A percentile compares a stretch with the other conserved stretches of the same genome.
Evolutionary conservation across 2,329 filamentous ascomycete species (phyloP).

Genomic region (Fusarium nisikadoi): DNA sequence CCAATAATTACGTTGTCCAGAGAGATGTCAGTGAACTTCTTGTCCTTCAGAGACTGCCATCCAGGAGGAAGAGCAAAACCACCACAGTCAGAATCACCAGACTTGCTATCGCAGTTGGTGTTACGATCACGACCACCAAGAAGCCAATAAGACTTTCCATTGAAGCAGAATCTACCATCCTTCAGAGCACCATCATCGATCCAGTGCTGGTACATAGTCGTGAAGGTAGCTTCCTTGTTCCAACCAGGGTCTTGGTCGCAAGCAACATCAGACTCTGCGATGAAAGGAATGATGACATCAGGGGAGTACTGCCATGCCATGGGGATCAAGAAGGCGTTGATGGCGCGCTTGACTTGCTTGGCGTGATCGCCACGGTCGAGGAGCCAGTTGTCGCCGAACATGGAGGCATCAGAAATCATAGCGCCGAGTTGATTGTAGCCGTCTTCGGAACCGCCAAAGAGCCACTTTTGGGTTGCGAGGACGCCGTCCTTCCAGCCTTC

Average conservation of each 20-base stretch:
- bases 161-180: slow-evolving; percentile 5
- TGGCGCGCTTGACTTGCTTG: slow-evolving; percentile 15
- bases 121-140: background rate
- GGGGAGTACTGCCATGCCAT: slow-evolving; percentile 28
- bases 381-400: slow-evolving; percentile 24
- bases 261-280: slow-evolving; percentile 11
- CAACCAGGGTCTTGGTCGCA: slow-evolving; percentile 23
- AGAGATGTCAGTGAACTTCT: slow-evolving; percentile 17
- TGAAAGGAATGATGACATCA: slow-evolving; percentile 16
- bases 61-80: slow-evolving; percentile 10
- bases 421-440: slow-evolving; percentile 13
- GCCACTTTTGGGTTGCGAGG: slow-evolving; percentile 15
- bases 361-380: slow-evolving; percentile 16
- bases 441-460: slow-evolving; percentile 15
- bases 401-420: slow-evolving; percentile 22
- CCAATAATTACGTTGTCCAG: slow-evolving; percentile 10
- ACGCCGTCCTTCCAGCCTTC: slow-evolving; percentile 24
- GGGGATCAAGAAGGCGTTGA: slow-evolving; percentile 22
- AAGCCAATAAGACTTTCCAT: slow-evolving; percentile 20
- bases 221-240: slow-evolving; percentile 12
- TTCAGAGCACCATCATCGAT: background rate
- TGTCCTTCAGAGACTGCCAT: slow-evolving; percentile 2
- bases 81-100: slow-evolving; percentile 7
- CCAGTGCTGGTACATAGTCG: background rate
- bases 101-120: slow-evolving; percentile 7